phyloP scores from a whole-genome alignment of 208 protist genomes.

The Trypanosoma melophagium region DNA sequence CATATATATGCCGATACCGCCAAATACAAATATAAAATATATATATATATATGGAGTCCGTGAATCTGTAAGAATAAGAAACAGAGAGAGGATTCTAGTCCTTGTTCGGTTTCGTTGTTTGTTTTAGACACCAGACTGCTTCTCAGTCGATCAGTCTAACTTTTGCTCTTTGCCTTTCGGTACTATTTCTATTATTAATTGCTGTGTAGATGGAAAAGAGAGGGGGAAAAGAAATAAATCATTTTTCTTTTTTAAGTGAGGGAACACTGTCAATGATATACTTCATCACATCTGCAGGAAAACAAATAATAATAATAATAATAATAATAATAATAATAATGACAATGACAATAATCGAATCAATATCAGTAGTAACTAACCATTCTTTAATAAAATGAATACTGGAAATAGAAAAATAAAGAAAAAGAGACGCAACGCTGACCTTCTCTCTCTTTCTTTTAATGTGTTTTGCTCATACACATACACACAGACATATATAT shows the following conservation, averaged over 20 bases:
- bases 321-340: no score
- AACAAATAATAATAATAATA: no score
- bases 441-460: constrained; percentile 1
- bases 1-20: constrained; percentile 16
- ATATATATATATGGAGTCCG: not conserved
- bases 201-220: not conserved
- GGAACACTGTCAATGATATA: no score
- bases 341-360: no score
- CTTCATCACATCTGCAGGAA: no score
- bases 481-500: constrained; percentile 1
- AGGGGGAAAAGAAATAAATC: not conserved
- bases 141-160: constrained; percentile 6
- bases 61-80: constrained; percentile 8
- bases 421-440: not conserved
- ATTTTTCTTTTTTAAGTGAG: no score
- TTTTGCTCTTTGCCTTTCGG: no score
- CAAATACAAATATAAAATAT: constrained; percentile 17
- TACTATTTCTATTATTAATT: constrained; percentile 12
- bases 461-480: not conserved
- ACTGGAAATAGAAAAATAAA: no score
- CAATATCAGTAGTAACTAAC: no score
- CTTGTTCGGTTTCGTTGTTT: not conserved
- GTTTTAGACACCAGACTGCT: constrained; percentile 18
- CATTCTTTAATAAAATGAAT: no score
- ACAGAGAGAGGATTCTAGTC: not conserved